Conservation (phyloP, 139 green algal genomes). For the Coelastrella sp. region DNA sequence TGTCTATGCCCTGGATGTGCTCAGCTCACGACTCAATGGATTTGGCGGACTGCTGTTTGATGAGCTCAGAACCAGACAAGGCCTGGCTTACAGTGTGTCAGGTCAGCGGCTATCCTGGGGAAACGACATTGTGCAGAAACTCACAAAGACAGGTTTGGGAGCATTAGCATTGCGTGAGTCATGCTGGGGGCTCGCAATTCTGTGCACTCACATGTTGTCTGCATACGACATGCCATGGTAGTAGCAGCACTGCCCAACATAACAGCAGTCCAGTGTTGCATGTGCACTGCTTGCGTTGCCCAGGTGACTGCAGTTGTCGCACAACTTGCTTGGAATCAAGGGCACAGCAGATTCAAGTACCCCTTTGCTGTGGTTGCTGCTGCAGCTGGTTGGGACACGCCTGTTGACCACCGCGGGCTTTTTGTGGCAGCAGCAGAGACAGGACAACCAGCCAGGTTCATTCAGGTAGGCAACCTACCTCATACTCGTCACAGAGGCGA, state of each 20-base stretch:
- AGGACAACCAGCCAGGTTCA: slow-evolving; percentile 55
- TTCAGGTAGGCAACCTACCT: background rate
- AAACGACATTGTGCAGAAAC: background rate
- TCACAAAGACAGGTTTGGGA: background rate
- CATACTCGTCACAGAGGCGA: background rate
- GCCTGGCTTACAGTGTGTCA: slow-evolving; percentile 81
- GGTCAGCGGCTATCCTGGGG: background rate
- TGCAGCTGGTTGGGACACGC: slow-evolving; percentile 71
- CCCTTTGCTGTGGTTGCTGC: background rate
- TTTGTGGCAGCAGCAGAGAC: slow-evolving; percentile 82
- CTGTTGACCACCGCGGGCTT: slow-evolving; percentile 77
- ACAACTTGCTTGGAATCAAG: no score
- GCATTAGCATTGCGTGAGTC: no score
- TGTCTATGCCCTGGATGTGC: slow-evolving; percentile 70
- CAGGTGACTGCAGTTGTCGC: no score
- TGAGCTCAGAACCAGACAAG: slow-evolving; percentile 65
- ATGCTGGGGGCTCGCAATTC: no score
- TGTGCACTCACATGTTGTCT: no score
- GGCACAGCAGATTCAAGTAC: no score
- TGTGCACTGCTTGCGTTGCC: no score
- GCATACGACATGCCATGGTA: no score
- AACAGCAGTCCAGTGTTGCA: no score
- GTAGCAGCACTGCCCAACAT: no score
- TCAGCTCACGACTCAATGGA: slow-evolving; percentile 75
- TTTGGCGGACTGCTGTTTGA: slow-evolving; percentile 87